Conservation (phyloP, 768 basidiomycete genomes). For the Suillus subluteus region DNA sequence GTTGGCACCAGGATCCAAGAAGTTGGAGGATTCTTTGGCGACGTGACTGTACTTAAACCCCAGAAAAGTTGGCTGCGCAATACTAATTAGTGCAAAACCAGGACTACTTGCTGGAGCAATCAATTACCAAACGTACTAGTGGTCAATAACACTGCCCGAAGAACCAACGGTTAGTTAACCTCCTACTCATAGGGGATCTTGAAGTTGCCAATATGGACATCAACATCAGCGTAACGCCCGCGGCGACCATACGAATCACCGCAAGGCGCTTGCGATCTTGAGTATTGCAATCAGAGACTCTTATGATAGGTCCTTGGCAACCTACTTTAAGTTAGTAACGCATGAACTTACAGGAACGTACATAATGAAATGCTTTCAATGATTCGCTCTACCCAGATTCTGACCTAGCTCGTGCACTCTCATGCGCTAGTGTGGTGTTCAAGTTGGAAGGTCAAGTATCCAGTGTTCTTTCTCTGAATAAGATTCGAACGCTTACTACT, state of each 20-base stretch:
- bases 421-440: not conserved
- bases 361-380: no score
- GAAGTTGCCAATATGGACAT: not conserved
- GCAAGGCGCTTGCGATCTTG: not conserved
- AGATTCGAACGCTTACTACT: not conserved
- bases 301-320: not conserved
- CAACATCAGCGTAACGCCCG: not conserved
- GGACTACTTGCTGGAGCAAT: not conserved
- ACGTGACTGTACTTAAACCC: not conserved
- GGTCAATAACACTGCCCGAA: not conserved
- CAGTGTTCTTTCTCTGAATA: not conserved
- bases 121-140: not conserved
- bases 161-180: not conserved
- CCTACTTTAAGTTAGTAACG: not conserved
- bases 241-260: no score
- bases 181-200: not conserved
- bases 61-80: not conserved
- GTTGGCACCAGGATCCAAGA: not conserved
- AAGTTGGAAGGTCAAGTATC: not conserved
- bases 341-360: not conserved
- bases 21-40: not conserved
- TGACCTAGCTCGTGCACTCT: not conserved
- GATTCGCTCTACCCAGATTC: not conserved
- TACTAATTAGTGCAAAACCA: not conserved
- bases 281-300: not conserved